Evolutionary conservation across 495 filamentous ascomycete genomes (phyloP).

Genomic region (Bacidia gigantensis): DNA sequence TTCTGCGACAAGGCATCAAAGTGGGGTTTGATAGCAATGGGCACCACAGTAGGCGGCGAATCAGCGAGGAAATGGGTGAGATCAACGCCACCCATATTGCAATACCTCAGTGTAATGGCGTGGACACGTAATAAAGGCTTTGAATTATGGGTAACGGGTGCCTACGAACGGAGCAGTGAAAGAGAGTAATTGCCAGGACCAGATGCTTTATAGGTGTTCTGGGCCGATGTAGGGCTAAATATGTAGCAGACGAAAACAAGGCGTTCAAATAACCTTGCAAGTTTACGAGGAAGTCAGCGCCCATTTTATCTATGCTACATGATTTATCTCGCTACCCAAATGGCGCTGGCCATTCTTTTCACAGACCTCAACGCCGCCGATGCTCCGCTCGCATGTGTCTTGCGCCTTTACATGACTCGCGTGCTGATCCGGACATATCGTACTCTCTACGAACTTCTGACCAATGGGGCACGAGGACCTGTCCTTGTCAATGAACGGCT

Average conservation of each 20-base stretch:
- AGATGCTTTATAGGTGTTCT: too few relatives aligned
- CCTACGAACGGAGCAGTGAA: too few relatives aligned
- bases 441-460: neutral
- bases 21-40: constrained; percentile 75
- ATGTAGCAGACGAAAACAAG: too few relatives aligned
- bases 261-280: too few relatives aligned
- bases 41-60: constrained; percentile 73
- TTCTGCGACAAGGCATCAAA: constrained; percentile 69
- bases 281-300: neutral
- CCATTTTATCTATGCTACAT: neutral
- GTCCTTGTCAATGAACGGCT: neutral
- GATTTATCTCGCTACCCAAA: neutral
- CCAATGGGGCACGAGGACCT: neutral
- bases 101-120: too few relatives aligned
- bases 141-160: too few relatives aligned
- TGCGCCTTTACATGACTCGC: neutral
- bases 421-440: neutral
- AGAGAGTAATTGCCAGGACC: too few relatives aligned
- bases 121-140: too few relatives aligned
- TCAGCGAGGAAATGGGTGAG: constrained; percentile 66
- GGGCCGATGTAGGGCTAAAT: too few relatives aligned
- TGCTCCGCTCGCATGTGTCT: neutral
- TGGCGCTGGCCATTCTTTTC: neutral
- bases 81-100: constrained; percentile 6
- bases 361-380: neutral